A percentile compares a stretch with the other conserved stretches of the same genome.
These are phyloP conservation scores for Blastomyces emzantsi DNA, from an alignment of 2,329 filamentous ascomycete genomes.

Conservation along the genomic window DNA sequence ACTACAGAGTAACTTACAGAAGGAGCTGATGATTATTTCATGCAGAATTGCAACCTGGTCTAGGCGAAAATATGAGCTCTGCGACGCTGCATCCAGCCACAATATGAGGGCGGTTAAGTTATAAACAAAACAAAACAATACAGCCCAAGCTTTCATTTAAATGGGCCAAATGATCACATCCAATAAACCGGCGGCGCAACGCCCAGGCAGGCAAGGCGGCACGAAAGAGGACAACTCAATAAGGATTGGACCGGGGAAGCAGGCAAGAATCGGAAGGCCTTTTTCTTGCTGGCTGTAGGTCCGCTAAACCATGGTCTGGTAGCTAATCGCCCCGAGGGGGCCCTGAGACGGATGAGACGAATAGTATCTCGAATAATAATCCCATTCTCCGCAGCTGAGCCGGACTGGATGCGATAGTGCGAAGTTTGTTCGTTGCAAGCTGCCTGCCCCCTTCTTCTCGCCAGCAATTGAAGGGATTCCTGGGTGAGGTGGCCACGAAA, in stretches of 20 bases:
- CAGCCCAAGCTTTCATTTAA: neutral
- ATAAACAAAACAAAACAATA: neutral
- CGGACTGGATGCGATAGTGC: neutral
- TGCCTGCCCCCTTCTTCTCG: neutral
- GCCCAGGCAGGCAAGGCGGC: neutral
- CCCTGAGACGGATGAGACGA: neutral
- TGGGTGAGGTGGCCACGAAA: neutral
- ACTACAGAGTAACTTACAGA: neutral
- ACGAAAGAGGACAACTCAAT: neutral
- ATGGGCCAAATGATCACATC: neutral
- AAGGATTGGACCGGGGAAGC: neutral
- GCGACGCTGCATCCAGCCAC: neutral
- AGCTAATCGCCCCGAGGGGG: neutral
- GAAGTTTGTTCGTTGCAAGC: neutral
- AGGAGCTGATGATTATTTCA: neutral
- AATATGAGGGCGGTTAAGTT: neutral
- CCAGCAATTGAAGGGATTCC: neutral
- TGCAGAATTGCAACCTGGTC: slow-evolving; percentile 1
- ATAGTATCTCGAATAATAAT: neutral
- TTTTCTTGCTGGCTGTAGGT: neutral
- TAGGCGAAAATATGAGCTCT: slow-evolving; percentile 1
- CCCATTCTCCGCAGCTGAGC: neutral
- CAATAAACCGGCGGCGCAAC: neutral
- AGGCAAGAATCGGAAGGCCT: neutral
- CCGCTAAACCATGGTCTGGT: neutral